Base-by-base conservation (phyloP, 768 basidiomycete species). In the Auricularia cornea region DNA sequence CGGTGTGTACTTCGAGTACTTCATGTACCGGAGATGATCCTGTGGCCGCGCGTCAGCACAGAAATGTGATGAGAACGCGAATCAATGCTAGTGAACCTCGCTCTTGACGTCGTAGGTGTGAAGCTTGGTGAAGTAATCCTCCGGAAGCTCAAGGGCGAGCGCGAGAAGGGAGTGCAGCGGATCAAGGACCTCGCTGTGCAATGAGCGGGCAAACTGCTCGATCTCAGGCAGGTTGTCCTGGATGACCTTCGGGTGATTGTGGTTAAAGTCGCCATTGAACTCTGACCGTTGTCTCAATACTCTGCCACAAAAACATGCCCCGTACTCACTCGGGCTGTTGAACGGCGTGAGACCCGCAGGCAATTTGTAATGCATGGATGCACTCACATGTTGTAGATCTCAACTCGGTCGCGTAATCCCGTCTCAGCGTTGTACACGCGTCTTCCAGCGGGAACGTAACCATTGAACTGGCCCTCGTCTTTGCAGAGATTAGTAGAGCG, bases 21-120 rank as follows among this genome's bases (percentile, higher is more conserved):
- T 81, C 83, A 84, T 84, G 73, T 82, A 83, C 38, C 83, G 77
- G 3, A 80, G 71, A 65, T 79, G 78, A 61, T 80, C 79, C 75
- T 74, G 66, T n/a, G n/a, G n/a, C n/a, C n/a, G n/a, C n/a, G n/a
- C n/a, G n/a, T n/a, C n/a, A n/a, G n/a, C n/a, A n/a, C n/a, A n/a
- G n/a, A n/a, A n/a, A n/a, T n/a, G n/a, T n/a, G n/a, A n/a, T n/a
- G n/a, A n/a, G n/a, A 8, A 40, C 38, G 38, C 8, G 8, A 40
- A 40, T 40, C 38, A 40, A 18, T 18, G 18, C 18, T 8, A 8
- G 38, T 68, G 57, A 44, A 73, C 73, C 70, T 83, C 82, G 67
- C 77, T 77, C 68, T 79, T 79, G 31, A 73, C 71, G 11, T 79
- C 72, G 67, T 80, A 83, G 60, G 72, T 69, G 72, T 82, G 80